These are phyloP conservation scores for Penicillium silybi DNA, from an alignment of 495 filamentous ascomycete genomes.

Conservation along the genomic window DNA sequence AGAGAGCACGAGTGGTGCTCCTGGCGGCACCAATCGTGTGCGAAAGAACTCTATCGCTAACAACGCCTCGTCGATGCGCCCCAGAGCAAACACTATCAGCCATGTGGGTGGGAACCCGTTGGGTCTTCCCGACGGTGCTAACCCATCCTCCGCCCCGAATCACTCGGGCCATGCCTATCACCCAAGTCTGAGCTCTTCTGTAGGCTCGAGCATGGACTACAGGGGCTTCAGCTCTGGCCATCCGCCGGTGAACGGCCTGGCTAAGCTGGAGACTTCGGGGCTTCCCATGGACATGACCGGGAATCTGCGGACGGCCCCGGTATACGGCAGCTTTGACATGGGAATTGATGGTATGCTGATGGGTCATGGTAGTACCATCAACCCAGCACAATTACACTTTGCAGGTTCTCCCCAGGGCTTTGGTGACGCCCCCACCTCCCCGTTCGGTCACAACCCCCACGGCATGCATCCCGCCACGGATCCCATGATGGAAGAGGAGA, in stretches of 20 bases:
- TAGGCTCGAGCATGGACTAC: slow-evolving; percentile 60
- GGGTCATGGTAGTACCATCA: slow-evolving; percentile 79
- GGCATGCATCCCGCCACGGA: slow-evolving; percentile 49
- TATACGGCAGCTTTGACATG: slow-evolving; percentile 61
- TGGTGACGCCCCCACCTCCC: slow-evolving; percentile 63
- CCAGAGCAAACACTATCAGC: slow-evolving; percentile 93
- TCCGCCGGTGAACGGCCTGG: slow-evolving; percentile 54
- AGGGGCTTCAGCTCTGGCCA: slow-evolving; percentile 67
- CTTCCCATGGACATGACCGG: slow-evolving; percentile 60
- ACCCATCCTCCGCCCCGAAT: slow-evolving; percentile 49
- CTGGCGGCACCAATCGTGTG: slow-evolving; percentile 65
- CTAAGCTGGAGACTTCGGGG: slow-evolving; percentile 79
- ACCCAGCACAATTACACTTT: slow-evolving; percentile 93
- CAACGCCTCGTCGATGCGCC: slow-evolving; percentile 65
- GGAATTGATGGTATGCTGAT: slow-evolving; percentile 74
- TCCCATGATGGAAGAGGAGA: slow-evolving; percentile 66
- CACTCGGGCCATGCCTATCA: slow-evolving; percentile 55
- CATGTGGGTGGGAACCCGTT: slow-evolving; percentile 81
- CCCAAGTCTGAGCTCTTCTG: slow-evolving; percentile 61
- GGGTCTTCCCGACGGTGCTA: slow-evolving; percentile 62
- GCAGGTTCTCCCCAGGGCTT: slow-evolving; percentile 74
- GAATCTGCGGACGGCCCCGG: slow-evolving; percentile 75
- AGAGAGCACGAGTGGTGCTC: slow-evolving; percentile 77
- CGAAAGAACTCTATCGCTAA: slow-evolving; percentile 89
- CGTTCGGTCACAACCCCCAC: slow-evolving; percentile 63